These are phyloP conservation scores for Scenedesmus sp. DNA, from an alignment of 163 green algal genomes.

Conservation along the genomic window DNA sequence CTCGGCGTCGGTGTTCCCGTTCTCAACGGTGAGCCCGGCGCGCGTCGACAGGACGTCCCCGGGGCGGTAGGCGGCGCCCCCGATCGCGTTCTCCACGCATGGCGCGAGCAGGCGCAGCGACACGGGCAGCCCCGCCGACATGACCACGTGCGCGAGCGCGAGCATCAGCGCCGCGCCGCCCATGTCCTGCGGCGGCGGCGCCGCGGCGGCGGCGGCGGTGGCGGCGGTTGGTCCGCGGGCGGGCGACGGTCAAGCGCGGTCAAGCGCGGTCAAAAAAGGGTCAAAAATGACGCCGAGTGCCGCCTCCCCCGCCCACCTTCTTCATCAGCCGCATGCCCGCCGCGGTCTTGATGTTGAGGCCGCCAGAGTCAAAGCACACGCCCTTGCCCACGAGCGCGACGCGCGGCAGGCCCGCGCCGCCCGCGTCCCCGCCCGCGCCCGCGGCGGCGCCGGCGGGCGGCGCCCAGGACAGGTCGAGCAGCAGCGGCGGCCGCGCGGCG, in stretches of 20 bases:
- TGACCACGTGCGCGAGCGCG: constrained; percentile 64
- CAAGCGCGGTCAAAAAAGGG: too few relatives aligned
- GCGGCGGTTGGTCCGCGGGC: too few relatives aligned
- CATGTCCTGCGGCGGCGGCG: constrained; percentile 74
- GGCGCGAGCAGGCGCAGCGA: constrained; percentile 69
- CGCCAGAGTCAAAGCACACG: constrained; percentile 47
- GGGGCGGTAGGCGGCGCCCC: constrained; percentile 62
- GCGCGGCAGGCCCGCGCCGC: constrained; percentile 6
- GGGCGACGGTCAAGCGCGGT: too few relatives aligned
- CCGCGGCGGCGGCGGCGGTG: too few relatives aligned
- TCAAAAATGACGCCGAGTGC: too few relatives aligned
- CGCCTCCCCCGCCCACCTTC: constrained; percentile 56
- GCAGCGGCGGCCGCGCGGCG: constrained; percentile 31
- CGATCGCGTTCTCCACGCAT: constrained; percentile 72
- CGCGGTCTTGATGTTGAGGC: constrained; percentile 70
- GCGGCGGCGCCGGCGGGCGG: constrained; percentile 6
- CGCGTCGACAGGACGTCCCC: constrained; percentile 70
- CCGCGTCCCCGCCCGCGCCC: not conserved
- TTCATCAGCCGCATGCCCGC: constrained; percentile 76
- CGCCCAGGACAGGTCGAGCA: constrained; percentile 46
- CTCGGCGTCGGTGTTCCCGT: constrained; percentile 62
- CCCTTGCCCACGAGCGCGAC: constrained; percentile 71
- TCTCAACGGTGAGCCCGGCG: constrained; percentile 66
- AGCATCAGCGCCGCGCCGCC: constrained; percentile 71
- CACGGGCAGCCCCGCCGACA: constrained; percentile 58